These are phyloP conservation scores for Fusarium sp. DNA, from an alignment of 2,329 filamentous ascomycete genomes.

Conservation along the genomic window DNA sequence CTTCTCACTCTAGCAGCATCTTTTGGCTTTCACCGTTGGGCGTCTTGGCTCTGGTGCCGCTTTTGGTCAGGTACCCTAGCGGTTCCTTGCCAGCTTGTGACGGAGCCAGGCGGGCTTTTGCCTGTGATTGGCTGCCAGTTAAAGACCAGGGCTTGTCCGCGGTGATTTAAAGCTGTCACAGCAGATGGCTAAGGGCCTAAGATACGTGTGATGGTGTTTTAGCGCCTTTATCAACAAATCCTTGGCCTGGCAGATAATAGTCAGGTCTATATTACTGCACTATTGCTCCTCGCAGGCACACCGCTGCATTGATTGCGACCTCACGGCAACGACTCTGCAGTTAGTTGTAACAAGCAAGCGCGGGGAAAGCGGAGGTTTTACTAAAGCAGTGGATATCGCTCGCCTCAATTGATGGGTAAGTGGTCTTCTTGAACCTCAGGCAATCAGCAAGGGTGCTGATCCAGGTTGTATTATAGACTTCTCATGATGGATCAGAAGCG, in stretches of 20 bases:
- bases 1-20: constrained; percentile 26
- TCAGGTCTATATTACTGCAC: constrained; percentile 40
- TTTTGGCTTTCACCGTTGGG: constrained; percentile 33
- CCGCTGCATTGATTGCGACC: constrained; percentile 42
- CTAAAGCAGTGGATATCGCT: constrained; percentile 27
- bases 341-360: constrained; percentile 19
- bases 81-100: constrained; percentile 41
- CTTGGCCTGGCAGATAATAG: constrained; percentile 33
- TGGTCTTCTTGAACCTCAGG: constrained; percentile 8
- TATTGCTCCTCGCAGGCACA: constrained; percentile 38
- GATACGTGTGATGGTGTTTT: constrained; percentile 39
- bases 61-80: constrained; percentile 12
- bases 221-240: constrained; percentile 36
- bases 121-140: constrained; percentile 38
- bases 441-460: constrained; percentile 16
- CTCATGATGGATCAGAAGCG: constrained; percentile 7
- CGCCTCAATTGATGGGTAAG: constrained; percentile 21
- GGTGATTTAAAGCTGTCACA: constrained; percentile 47
- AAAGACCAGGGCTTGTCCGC: constrained; percentile 31
- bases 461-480: constrained; percentile 12
- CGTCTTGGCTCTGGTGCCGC: constrained; percentile 31
- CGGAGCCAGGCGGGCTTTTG: constrained; percentile 23
- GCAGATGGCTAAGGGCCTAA: constrained; percentile 28
- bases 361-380: constrained; percentile 38
- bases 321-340: constrained; percentile 24